A percentile compares a stretch with the other conserved stretches of the same genome.
Conservation (phyloP, 2,329 filamentous ascomycete species). For the Boeremia exigua region DNA sequence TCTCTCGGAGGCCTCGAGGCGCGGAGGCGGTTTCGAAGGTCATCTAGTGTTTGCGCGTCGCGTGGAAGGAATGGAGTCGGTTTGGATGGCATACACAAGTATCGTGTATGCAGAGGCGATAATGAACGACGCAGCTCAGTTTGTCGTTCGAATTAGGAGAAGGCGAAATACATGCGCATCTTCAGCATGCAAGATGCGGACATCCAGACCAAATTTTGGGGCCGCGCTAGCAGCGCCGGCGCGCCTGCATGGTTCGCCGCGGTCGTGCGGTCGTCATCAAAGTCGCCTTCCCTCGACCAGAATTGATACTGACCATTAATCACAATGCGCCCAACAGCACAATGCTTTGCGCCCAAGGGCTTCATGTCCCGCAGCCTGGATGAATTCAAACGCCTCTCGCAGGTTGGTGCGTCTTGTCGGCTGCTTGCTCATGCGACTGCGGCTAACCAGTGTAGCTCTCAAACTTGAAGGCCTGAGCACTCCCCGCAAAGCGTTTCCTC, state of each 20-base stretch:
- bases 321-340: conserved; percentile 47
- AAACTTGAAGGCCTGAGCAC: conserved; percentile 72
- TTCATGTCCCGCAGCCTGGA: conserved; percentile 66
- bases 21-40: conserved; percentile 42
- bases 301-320: not conserved
- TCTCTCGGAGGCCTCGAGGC: conserved; percentile 39
- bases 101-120: not conserved
- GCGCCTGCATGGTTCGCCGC: conserved; percentile 4
- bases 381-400: conserved; percentile 63
- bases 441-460: conserved; percentile 59
- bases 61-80: not conserved
- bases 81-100: conserved; percentile 3
- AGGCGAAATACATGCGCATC: not conserved
- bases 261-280: not conserved
- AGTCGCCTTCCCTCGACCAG: conserved; percentile 8
- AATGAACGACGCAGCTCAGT: not conserved
- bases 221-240: not conserved
- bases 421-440: conserved; percentile 32
- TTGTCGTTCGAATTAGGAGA: not conserved
- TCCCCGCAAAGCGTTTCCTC: conserved; percentile 66
- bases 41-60: conserved; percentile 37
- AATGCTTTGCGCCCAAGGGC: conserved; percentile 54
- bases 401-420: conserved; percentile 54
- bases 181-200: conserved; percentile 1
- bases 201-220: conserved; percentile 3